Evolutionary conservation across 192 early-diverging fungal species (phyloP).

Genomic region (Gaertneriomyces semiglobifer): DNA sequence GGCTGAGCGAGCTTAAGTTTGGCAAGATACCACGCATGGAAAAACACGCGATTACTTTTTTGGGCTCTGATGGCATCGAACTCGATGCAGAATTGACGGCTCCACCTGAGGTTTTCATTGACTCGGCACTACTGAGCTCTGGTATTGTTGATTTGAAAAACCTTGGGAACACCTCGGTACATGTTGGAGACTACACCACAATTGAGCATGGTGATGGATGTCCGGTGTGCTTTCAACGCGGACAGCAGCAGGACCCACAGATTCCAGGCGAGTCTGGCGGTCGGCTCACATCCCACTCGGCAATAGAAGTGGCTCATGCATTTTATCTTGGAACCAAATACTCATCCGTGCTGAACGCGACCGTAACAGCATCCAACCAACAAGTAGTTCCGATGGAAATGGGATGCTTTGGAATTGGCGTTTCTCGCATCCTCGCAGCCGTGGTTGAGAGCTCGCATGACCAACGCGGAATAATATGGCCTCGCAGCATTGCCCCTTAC

Average conservation of each 20-base stretch:
- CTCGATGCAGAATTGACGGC: too few species aligned
- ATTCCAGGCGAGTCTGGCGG: conserved; percentile 19
- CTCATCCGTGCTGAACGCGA: conserved; percentile 66
- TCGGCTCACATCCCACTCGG: conserved; percentile 42
- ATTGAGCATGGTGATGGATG: conserved; percentile 33
- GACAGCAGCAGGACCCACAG: conserved; percentile 31
- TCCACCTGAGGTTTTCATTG: too few species aligned
- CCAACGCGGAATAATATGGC: conserved; percentile 75
- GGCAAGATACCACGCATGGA: too few species aligned
- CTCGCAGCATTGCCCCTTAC: conserved; percentile 74
- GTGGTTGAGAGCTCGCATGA: conserved; percentile 69
- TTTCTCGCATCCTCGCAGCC: conserved; percentile 79
- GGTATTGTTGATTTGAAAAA: not conserved
- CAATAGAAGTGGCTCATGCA: conserved; percentile 86
- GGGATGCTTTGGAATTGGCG: conserved; percentile 90
- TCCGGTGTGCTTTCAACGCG: conserved; percentile 7
- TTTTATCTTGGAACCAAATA: conserved; percentile 89
- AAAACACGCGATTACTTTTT: too few species aligned
- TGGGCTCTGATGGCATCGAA: too few species aligned
- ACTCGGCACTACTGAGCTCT: too few species aligned
- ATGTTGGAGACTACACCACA: conserved; percentile 22
- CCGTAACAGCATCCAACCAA: conserved; percentile 40
- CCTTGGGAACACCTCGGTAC: not conserved
- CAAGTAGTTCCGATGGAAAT: conserved; percentile 62
- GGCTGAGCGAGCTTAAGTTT: not conserved